Conservation (phyloP, 305 asterid species). For the Fraxinus angustifolia region DNA sequence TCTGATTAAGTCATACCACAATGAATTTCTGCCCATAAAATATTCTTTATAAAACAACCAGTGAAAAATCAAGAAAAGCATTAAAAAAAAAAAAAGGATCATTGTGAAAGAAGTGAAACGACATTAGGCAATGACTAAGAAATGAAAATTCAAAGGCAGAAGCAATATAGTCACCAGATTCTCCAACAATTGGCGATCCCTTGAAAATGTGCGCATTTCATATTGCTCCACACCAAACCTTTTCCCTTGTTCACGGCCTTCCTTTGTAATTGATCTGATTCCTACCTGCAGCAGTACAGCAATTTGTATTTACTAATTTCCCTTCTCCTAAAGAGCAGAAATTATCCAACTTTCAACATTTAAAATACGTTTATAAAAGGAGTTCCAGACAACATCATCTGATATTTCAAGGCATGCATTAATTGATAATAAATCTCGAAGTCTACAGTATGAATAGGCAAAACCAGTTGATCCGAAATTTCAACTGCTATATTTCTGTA, state of each 20-base stretch:
- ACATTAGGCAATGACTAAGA: not conserved
- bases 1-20: not conserved
- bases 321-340: not conserved
- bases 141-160: not conserved
- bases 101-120: not conserved
- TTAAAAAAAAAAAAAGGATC: not conserved
- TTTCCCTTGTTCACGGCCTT: constrained; percentile 97
- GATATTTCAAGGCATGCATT: not conserved
- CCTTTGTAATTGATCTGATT: constrained; percentile 82
- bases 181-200: constrained; percentile 66
- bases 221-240: constrained; percentile 95
- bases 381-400: not conserved
- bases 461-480: not conserved
- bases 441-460: constrained; percentile 1
- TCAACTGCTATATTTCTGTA: not conserved
- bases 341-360: not conserved
- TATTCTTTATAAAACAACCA: not conserved
- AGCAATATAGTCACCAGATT: constrained; percentile 61
- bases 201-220: constrained; percentile 91
- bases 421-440: not conserved
- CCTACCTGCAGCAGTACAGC: constrained; percentile 63
- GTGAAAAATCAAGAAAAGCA: not conserved
- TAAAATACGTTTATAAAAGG: not conserved
- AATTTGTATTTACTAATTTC: not conserved
- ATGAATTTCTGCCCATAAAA: not conserved